phyloP scores from a whole-genome alignment of 2,329 filamentous ascomycete genomes.

The Colletotrichum viniferum region DNA sequence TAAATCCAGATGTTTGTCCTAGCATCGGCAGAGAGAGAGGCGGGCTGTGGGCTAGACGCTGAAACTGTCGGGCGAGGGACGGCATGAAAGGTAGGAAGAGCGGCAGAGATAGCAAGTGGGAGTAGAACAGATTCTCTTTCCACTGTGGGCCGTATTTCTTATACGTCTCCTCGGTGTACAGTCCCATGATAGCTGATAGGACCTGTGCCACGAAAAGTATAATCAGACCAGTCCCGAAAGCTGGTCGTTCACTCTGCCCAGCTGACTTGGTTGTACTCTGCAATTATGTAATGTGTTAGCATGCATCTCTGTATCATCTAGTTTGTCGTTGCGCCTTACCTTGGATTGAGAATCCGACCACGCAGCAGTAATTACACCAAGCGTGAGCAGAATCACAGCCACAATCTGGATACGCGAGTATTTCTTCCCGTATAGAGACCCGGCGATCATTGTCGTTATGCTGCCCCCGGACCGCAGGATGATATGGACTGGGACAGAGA shows the following conservation, averaged over 20 bases:
- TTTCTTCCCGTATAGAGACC: slow-evolving; percentile 82
- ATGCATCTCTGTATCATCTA: not conserved
- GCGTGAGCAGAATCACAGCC: slow-evolving; percentile 81
- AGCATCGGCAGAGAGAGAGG: slow-evolving; percentile 53
- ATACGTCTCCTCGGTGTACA: slow-evolving; percentile 94
- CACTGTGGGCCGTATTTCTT: slow-evolving; percentile 84
- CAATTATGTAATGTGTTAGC: not conserved
- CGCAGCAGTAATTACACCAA: slow-evolving; percentile 86
- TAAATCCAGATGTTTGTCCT: slow-evolving; percentile 27
- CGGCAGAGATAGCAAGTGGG: slow-evolving; percentile 75
- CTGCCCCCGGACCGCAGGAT: slow-evolving; percentile 94
- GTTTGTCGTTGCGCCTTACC: slow-evolving; percentile 49
- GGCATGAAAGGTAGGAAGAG: slow-evolving; percentile 76
- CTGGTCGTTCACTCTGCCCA: slow-evolving; percentile 28
- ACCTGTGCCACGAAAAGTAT: slow-evolving; percentile 89
- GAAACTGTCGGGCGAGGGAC: slow-evolving; percentile 68
- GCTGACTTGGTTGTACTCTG: not conserved
- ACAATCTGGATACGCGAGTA: slow-evolving; percentile 82
- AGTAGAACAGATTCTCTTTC: slow-evolving; percentile 97
- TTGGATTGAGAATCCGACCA: slow-evolving; percentile 89
- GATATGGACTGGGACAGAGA: slow-evolving; percentile 95
- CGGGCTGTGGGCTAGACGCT: slow-evolving; percentile 66
- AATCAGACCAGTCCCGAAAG: slow-evolving; percentile 72
- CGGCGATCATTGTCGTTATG: slow-evolving; percentile 93
- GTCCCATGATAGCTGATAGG: slow-evolving; percentile 90